Evolutionary conservation across 2,329 filamentous ascomycete species (phyloP), one percentile per base, ranked within the genome.

Genomic region (Cercospora berteroae): DNA sequence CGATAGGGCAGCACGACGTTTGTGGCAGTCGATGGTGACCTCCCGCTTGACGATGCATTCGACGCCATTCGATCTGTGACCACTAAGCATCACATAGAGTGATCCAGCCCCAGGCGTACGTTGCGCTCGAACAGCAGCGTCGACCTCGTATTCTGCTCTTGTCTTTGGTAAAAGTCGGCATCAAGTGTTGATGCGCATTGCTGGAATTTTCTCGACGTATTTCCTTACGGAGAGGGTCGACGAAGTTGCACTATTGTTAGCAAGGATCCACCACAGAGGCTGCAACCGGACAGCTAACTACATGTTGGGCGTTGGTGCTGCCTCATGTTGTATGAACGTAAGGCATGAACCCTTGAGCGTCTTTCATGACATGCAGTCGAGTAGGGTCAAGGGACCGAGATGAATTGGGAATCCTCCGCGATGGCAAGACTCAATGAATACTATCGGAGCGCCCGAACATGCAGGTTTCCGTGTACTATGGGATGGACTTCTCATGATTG

Each of bases 1-100:
- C 74, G 74, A 65, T 77, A 77, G 36, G 74, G 70, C 10, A 70
- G 61, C 4, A 71, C 42, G 7, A 63, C 42, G 31, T 65, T 67
- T 20, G 63, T 52, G n/a, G 36, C 52, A 44, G 48, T 66, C 31
- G 29, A 48, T 23, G 64, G 68, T 13, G 68, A 70, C 16, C 64
- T 66, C 36, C 64, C 60, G 36, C 60, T 60, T 16, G 64, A 66
- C 13, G 66, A 68, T 20, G 70, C 55, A 44, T 56, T 67, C 7
- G 66, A 70, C 50, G 69, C 67, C 70, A 71, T 71, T 33, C 55
- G 44, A 50, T 23, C 16, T 39, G 16, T 31, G 16, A 27, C 52
- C 20, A 31, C 20, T 57, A n/a, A 10, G 29, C 29, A 33, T 33
- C 52, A 57, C 25, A 16, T 18, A 5, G 9, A 42, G 33, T 18